A percentile compares a stretch with the other conserved stretches of the same genome.
These are phyloP conservation scores for Venturia oleaginea DNA, from an alignment of 2,329 filamentous ascomycete genomes.

Conservation along the genomic window DNA sequence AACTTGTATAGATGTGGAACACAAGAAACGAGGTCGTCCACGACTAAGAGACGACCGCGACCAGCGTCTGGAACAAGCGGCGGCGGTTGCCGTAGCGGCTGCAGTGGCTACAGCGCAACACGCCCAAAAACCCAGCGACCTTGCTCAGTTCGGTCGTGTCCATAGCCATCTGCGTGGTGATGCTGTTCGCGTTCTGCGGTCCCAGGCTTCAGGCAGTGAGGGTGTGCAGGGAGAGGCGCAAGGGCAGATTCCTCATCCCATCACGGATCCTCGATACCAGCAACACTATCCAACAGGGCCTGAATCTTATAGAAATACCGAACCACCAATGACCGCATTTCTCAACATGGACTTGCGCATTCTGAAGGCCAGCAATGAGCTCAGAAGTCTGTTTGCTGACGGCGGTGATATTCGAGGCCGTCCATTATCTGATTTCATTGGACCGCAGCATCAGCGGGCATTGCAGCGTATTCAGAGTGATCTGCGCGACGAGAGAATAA, in stretches of 20 bases:
- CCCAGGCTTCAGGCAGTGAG: constrained; percentile 3
- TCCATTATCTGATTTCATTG: constrained; percentile 35
- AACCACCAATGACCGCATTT: constrained; percentile 25
- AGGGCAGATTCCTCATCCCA: constrained; percentile 11
- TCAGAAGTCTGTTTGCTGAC: constrained; percentile 34
- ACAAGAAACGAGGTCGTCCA: constrained; percentile 75
- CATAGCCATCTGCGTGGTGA: constrained; percentile 8
- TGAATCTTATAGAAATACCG: constrained; percentile 16
- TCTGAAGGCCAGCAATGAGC: constrained; percentile 36
- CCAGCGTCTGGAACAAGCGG: constrained; percentile 11
- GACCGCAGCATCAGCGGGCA: constrained; percentile 31
- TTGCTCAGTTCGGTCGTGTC: background rate
- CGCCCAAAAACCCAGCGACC: background rate
- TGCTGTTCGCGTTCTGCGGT: constrained; percentile 10
- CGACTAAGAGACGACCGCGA: constrained; percentile 57
- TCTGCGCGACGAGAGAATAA: constrained; percentile 38
- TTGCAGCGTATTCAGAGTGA: constrained; percentile 36
- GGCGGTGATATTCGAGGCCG: constrained; percentile 30
- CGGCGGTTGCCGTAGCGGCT: constrained; percentile 7
- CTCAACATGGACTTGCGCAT: constrained; percentile 40
- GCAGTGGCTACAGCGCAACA: background rate
- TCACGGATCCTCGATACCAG: constrained; percentile 14
- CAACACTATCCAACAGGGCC: constrained; percentile 18
- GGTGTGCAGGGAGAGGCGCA: constrained; percentile 4
- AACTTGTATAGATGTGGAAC: constrained; percentile 71